Evolutionary conservation across 768 basidiomycete species (phyloP).

Genomic region (Phanerodontia chrysosporium): DNA sequence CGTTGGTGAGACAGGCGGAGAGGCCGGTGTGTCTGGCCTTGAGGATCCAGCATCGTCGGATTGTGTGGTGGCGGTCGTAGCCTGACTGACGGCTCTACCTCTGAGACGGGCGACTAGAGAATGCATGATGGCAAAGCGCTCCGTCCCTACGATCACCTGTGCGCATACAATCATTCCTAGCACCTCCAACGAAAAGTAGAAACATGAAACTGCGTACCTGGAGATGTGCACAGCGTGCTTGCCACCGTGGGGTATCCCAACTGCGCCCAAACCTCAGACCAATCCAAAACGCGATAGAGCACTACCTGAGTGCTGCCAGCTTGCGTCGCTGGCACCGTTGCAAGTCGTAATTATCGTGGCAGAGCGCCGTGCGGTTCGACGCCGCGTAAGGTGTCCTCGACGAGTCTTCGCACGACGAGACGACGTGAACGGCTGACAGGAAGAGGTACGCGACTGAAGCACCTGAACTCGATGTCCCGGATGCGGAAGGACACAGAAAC

Average conservation of each 20-base stretch:
- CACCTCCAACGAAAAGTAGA: not conserved
- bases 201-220: not conserved
- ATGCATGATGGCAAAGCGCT: slow-evolving; percentile 14
- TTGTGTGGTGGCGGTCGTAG: slow-evolving; percentile 2
- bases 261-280: not conserved
- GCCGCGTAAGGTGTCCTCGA: not conserved
- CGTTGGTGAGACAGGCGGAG: not conserved
- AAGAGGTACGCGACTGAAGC: not conserved
- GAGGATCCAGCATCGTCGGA: not conserved
- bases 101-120: slow-evolving; percentile 24
- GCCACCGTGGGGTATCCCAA: not conserved
- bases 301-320: slow-evolving; percentile 3
- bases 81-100: slow-evolving; percentile 17
- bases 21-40: not conserved
- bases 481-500: not conserved
- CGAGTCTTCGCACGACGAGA: not conserved
- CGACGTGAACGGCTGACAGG: not conserved
- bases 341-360: not conserved
- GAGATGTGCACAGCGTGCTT: not conserved
- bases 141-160: not conserved
- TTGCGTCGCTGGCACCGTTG: not conserved
- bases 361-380: not conserved
- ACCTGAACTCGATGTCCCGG: not conserved
- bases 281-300: not conserved
- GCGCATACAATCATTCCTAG: not conserved